Conservation (phyloP, 192 early-diverging fungal species). For the Nowakowskiella sp. region DNA sequence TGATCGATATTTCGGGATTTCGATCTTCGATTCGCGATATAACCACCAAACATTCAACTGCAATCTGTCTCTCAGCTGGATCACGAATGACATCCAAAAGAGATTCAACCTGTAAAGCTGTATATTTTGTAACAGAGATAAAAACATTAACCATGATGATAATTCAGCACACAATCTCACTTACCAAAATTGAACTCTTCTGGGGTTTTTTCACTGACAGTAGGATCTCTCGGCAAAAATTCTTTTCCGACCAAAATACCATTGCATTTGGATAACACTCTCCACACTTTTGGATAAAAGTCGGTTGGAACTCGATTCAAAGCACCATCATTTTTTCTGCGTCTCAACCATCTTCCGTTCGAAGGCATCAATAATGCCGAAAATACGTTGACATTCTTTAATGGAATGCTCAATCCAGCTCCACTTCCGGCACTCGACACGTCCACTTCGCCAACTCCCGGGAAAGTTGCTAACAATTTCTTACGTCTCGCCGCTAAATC, state of each 20-base stretch:
- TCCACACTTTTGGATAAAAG: conserved; percentile 75
- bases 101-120: conserved; percentile 61
- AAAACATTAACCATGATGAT: neutral
- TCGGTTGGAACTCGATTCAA: conserved; percentile 69
- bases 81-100: conserved; percentile 65
- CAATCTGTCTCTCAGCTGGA: conserved; percentile 74
- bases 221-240: conserved; percentile 63
- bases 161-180: conserved; percentile 4
- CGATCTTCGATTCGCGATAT: conserved; percentile 58
- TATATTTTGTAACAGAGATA: neutral
- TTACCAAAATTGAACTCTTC: conserved; percentile 79
- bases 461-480: conserved; percentile 28
- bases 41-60: conserved; percentile 62
- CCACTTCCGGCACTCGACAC: too few relatives aligned
- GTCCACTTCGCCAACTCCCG: too few relatives aligned
- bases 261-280: conserved; percentile 52
- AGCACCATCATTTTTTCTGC: conserved; percentile 77
- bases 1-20: conserved; percentile 48
- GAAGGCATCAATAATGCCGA: conserved; percentile 34
- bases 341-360: conserved; percentile 56
- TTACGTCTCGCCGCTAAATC: conserved; percentile 36
- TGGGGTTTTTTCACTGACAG: conserved; percentile 70
- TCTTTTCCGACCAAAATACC: conserved; percentile 52
- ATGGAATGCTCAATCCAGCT: neutral
- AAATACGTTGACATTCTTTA: conserved; percentile 1